These are phyloP conservation scores for Globisporangium spiculum DNA, from an alignment of 352 stramenopile species.

Conservation along the genomic window DNA sequence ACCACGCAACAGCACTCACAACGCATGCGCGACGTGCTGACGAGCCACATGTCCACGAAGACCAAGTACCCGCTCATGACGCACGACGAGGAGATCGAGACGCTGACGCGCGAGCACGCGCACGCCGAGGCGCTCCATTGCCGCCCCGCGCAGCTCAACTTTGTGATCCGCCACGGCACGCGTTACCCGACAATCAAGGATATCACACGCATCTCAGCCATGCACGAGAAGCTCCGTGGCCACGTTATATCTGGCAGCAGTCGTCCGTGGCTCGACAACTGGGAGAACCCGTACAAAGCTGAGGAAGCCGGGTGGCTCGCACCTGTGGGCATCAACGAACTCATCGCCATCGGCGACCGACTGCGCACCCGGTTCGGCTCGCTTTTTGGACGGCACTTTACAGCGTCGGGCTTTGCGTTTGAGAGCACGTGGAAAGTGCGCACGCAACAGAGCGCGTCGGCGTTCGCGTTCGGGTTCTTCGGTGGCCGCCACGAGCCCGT, in stretches of 20 bases:
- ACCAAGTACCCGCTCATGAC: constrained; percentile 51
- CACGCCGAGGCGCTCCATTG: constrained; percentile 23
- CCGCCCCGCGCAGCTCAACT: constrained; percentile 66
- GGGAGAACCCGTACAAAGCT: constrained; percentile 51
- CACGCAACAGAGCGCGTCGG: constrained; percentile 72
- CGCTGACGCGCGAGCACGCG: constrained; percentile 7
- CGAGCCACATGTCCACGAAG: constrained; percentile 77
- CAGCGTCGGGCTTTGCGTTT: constrained; percentile 45
- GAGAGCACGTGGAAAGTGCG: constrained; percentile 83
- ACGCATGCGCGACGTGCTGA: constrained; percentile 29
- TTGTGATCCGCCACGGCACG: constrained; percentile 74
- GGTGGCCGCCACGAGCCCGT: constrained; percentile 49
- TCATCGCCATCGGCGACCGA: constrained; percentile 54
- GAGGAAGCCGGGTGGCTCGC: constrained; percentile 54
- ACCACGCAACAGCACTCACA: neutral
- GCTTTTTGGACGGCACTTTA: constrained; percentile 23
- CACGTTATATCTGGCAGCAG: neutral
- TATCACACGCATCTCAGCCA: constrained; percentile 50
- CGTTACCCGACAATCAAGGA: constrained; percentile 79
- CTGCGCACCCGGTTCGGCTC: constrained; percentile 47
- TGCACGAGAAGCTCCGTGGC: constrained; percentile 34
- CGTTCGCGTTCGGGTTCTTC: constrained; percentile 78
- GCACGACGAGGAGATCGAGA: constrained; percentile 7
- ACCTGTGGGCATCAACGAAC: constrained; percentile 48
- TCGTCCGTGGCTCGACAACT: constrained; percentile 36